A percentile compares a stretch with the other conserved stretches of the same genome.
phyloP scores from a whole-genome alignment of 371 early-diverging fungal genomes.

The Actinomucor elegans region DNA sequence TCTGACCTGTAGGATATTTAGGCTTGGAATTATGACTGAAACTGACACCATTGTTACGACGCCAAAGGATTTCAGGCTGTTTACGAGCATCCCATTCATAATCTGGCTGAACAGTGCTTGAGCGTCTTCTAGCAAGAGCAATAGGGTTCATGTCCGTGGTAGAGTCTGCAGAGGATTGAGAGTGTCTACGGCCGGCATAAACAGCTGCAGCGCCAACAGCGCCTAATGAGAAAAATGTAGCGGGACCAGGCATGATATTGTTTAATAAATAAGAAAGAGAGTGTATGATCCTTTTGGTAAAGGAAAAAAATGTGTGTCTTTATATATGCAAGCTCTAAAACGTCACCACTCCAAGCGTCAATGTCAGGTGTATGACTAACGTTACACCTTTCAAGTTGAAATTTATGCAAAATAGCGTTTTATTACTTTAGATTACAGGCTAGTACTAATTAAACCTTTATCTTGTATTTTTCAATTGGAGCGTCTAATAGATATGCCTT shows the following conservation, averaged over 20 bases:
- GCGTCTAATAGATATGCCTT: no score
- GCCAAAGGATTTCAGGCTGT: conserved; percentile 45
- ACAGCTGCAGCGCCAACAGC: conserved; percentile 44
- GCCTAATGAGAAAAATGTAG: conserved; percentile 42
- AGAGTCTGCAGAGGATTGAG: conserved; percentile 9
- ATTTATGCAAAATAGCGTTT: no score
- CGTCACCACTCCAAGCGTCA: no score
- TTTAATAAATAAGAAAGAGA: neutral
- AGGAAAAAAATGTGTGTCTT: neutral
- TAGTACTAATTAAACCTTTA: no score
- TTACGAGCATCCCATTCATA: conserved; percentile 30
- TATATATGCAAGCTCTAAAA: no score
- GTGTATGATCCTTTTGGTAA: neutral
- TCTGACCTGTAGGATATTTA: conserved; percentile 26
- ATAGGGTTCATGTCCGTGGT: conserved; percentile 19
- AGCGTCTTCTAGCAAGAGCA: conserved; percentile 35
- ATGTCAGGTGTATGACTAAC: no score
- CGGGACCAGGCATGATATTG: conserved; percentile 41
- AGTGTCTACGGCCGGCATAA: conserved; percentile 26
- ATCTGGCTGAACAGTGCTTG: conserved; percentile 27
- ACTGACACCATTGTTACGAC: conserved; percentile 43
- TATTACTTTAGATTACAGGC: no score
- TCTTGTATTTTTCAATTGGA: no score
- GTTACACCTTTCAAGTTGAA: no score
- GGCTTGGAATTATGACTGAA: conserved; percentile 44